A percentile compares a stretch with the other conserved stretches of the same genome.
phyloP scores from a whole-genome alignment of 371 early-diverging fungal species.

The Rhizopus stolonifer region DNA sequence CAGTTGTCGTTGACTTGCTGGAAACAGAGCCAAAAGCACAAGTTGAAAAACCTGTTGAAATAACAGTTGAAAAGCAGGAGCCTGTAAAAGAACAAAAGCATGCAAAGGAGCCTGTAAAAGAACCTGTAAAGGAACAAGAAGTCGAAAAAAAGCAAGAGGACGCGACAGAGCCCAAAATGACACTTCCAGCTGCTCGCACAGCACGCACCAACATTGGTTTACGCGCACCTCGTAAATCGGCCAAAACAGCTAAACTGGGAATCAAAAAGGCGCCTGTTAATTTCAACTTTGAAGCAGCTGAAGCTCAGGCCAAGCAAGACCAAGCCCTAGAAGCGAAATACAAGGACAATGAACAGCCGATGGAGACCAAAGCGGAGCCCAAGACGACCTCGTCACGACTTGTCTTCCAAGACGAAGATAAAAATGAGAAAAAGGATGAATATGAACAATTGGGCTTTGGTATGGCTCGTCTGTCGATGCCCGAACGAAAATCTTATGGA shows the following conservation, averaged over 20 bases:
- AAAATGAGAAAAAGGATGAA: conserved; percentile 39
- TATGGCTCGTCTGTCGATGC: conserved; percentile 58
- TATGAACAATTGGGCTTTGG: conserved; percentile 83
- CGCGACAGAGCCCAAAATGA: conserved; percentile 4
- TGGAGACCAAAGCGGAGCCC: conserved; percentile 17
- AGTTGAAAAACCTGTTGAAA: background rate
- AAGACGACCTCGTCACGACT: conserved; percentile 22
- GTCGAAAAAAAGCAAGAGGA: background rate
- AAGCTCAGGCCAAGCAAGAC: conserved; percentile 86
- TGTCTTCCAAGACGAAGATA: conserved; percentile 17
- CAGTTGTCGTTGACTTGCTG: conserved; percentile 37
- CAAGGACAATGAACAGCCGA: conserved; percentile 60
- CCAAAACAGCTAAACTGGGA: conserved; percentile 76
- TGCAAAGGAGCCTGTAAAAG: no score
- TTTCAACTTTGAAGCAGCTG: conserved; percentile 90
- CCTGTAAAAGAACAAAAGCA: background rate
- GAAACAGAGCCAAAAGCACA: background rate
- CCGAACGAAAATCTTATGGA: conserved; percentile 17
- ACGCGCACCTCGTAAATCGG: conserved; percentile 38
- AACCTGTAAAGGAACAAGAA: background rate
- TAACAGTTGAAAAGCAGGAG: background rate
- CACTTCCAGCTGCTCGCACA: conserved; percentile 24
- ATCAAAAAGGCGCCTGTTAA: conserved; percentile 76
- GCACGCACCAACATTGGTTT: conserved; percentile 31
- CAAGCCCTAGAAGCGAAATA: conserved; percentile 76